These are phyloP conservation scores for Botryotinia calthae DNA, from an alignment of 2,329 filamentous ascomycete species.

Conservation along the genomic window DNA sequence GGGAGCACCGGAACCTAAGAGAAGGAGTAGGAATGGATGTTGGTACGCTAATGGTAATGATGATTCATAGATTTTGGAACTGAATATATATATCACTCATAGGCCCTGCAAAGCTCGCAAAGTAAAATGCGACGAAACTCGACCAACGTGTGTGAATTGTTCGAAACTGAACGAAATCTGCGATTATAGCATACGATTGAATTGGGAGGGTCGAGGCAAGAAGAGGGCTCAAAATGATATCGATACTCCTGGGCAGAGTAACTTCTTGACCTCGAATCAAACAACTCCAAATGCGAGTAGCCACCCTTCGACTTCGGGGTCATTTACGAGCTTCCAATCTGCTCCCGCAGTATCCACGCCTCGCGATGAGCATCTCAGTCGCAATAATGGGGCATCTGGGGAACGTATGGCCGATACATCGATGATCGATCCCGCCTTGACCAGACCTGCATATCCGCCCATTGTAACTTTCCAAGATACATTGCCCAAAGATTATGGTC, in stretches of 20 bases:
- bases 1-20: constrained; percentile 62
- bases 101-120: constrained; percentile 80
- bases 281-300: not conserved
- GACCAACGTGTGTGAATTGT: constrained; percentile 71
- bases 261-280: constrained; percentile 22
- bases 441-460: constrained; percentile 12
- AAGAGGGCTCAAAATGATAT: constrained; percentile 46
- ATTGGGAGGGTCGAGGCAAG: constrained; percentile 73
- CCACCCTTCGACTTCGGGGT: not conserved
- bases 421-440: constrained; percentile 30
- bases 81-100: constrained; percentile 12
- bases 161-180: constrained; percentile 68
- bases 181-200: constrained; percentile 78
- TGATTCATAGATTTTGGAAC: constrained; percentile 17
- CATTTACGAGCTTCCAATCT: not conserved
- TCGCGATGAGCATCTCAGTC: not conserved
- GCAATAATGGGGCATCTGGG: not conserved
- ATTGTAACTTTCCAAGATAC: constrained; percentile 20
- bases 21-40: constrained; percentile 65
- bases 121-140: constrained; percentile 78
- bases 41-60: constrained; percentile 49
- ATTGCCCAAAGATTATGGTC: constrained; percentile 10
- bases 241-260: constrained; percentile 20
- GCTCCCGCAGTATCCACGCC: not conserved
- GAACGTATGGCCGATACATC: constrained; percentile 4